A percentile compares a stretch with the other conserved stretches of the same genome.
Conservation (phyloP, 805 yeast species). For the Wickerhamiella nectarea region DNA sequence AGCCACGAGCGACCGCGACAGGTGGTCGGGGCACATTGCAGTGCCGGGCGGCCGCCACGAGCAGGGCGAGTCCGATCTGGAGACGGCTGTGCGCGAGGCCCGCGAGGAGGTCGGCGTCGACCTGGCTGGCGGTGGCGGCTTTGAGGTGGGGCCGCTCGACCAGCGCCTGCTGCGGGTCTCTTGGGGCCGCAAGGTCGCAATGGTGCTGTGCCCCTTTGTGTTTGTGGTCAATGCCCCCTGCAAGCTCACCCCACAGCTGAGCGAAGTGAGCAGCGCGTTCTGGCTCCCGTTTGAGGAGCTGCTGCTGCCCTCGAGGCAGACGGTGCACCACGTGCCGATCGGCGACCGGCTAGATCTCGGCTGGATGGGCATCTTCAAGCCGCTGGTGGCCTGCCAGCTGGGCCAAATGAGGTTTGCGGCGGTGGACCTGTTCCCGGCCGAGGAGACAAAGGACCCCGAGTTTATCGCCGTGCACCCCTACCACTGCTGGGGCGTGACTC, state of each 20-base stretch:
- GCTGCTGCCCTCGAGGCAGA: conserved; percentile 12
- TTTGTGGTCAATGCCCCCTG: conserved; percentile 20
- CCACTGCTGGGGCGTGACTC: conserved; percentile 30
- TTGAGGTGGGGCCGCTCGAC: conserved; percentile 25
- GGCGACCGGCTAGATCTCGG: conserved; percentile 17
- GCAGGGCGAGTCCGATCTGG: conserved; percentile 23
- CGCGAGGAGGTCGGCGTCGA: conserved; percentile 30
- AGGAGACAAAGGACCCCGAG: conserved; percentile 16
- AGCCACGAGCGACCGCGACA: conserved; percentile 24
- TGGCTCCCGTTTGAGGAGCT: conserved; percentile 26
- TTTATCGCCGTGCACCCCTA: conserved; percentile 8
- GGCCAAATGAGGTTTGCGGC: conserved; percentile 25
- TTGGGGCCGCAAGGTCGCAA: conserved; percentile 24
- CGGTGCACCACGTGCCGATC: conserved; percentile 17
- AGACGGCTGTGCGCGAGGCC: conserved; percentile 28
- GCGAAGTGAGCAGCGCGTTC: conserved; percentile 28
- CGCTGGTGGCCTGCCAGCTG: conserved; percentile 12
- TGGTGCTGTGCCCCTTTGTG: conserved; percentile 28
- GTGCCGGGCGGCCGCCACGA: conserved; percentile 31
- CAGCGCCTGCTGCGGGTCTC: conserved; percentile 25
- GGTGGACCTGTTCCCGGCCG: conserved; percentile 16
- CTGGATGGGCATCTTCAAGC: conserved; percentile 11
- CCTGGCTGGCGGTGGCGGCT: conserved; percentile 17
- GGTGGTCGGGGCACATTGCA: conserved; percentile 32
- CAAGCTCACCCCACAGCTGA: conserved; percentile 21